Conservation (phyloP, 2,329 filamentous ascomycete species). For the Aphanocladium album region DNA sequence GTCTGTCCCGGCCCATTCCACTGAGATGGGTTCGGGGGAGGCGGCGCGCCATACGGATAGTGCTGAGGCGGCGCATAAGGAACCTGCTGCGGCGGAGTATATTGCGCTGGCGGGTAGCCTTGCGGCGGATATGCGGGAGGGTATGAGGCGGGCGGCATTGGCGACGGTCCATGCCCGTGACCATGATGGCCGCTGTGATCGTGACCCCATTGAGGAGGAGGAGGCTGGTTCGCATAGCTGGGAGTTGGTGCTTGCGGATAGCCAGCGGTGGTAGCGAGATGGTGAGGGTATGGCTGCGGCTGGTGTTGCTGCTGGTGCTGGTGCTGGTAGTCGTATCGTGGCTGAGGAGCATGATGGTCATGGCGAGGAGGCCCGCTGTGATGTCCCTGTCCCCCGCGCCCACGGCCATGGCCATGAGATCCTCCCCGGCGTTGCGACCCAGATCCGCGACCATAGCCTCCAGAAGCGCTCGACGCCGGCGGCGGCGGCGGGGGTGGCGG, state of each 20-base stretch:
- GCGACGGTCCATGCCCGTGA: conserved; percentile 42
- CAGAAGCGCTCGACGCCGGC: conserved; percentile 20
- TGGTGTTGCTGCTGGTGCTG: no score
- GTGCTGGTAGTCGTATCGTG: conserved; percentile 43
- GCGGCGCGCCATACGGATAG: conserved; percentile 34
- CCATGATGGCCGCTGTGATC: conserved; percentile 36
- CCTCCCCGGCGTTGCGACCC: conserved; percentile 18
- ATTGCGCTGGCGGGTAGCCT: conserved; percentile 40
- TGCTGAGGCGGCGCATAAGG: conserved; percentile 37
- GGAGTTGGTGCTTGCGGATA: conserved; percentile 31
- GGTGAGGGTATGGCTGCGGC: conserved; percentile 32
- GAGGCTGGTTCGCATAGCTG: conserved; percentile 33
- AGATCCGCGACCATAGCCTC: conserved; percentile 36
- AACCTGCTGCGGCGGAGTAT: conserved; percentile 35
- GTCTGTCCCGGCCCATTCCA: conserved; percentile 31
- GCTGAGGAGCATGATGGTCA: conserved; percentile 31
- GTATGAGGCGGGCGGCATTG: conserved; percentile 50
- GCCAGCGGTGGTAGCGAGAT: conserved; percentile 26
- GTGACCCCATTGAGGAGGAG: conserved; percentile 35
- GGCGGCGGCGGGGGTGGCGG: conserved; percentile 48
- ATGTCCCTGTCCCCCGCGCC: conserved; percentile 35
- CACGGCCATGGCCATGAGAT: conserved; percentile 28
- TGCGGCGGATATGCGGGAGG: conserved; percentile 57
- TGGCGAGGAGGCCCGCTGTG: conserved; percentile 34
- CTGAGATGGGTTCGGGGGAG: conserved; percentile 30